phyloP scores from a whole-genome alignment of 148 eudicot species.

The Vaccinium vitisidaea region DNA sequence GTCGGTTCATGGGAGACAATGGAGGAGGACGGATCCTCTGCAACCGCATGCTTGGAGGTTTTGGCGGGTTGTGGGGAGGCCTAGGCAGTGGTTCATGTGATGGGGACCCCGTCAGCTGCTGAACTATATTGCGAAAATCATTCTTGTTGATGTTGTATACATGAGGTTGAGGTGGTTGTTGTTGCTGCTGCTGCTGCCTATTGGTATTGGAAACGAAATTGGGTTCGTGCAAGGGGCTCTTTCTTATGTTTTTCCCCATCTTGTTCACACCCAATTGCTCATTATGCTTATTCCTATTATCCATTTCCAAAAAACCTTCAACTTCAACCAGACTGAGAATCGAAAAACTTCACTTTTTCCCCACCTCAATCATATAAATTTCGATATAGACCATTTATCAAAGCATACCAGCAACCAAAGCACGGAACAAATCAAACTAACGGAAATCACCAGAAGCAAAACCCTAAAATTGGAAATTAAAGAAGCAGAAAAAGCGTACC shows the following conservation, averaged over 20 bases:
- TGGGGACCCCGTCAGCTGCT: conserved; percentile 88
- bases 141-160: conserved; percentile 96
- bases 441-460: conserved; percentile 12
- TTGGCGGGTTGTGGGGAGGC: conserved; percentile 72
- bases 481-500: conserved; percentile 31
- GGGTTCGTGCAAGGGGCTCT: conserved; percentile 71
- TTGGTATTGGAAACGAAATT: conserved; percentile 38
- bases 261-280: conserved; percentile 79
- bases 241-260: conserved; percentile 70
- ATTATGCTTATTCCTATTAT: conserved; percentile 47
- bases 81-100: conserved; percentile 61
- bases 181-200: conserved; percentile 18
- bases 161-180: conserved; percentile 71
- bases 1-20: conserved; percentile 50
- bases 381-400: conserved; percentile 4
- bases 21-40: conserved; percentile 89
- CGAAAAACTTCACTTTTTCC: background rate
- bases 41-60: conserved; percentile 63
- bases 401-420: background rate
- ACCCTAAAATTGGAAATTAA: background rate
- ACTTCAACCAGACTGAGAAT: background rate
- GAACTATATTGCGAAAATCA: conserved; percentile 90
- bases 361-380: background rate
- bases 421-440: conserved; percentile 11
- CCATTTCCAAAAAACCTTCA: conserved; percentile 25